Conservation (phyloP, 805 yeast species). For the Candida namnaoensis region DNA sequence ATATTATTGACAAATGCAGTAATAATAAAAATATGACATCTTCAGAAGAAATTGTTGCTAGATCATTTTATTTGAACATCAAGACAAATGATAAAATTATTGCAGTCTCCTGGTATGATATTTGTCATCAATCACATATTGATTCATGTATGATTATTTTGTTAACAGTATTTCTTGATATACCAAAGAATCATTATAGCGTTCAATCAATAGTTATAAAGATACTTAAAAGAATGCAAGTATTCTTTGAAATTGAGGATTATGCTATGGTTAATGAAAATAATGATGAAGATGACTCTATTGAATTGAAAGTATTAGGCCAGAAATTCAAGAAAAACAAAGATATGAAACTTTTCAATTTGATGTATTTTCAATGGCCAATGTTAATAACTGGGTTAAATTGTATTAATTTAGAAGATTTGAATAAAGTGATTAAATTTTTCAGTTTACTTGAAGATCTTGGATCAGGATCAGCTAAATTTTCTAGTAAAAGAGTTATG, state of each 20-base stretch:
- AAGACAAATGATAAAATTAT: too few species aligned
- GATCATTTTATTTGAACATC: constrained; percentile 11
- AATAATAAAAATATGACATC: constrained; percentile 1
- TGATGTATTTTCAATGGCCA: too few species aligned
- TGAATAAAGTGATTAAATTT: constrained; percentile 26
- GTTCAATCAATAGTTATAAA: constrained; percentile 23
- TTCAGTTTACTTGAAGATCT: constrained; percentile 28
- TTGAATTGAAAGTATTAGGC: too few species aligned
- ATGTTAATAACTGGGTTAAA: constrained; percentile 41
- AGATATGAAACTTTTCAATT: too few species aligned
- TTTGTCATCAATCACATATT: constrained; percentile 37
- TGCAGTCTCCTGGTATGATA: constrained; percentile 44
- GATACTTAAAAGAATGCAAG: constrained; percentile 17
- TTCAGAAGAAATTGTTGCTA: not conserved
- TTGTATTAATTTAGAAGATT: constrained; percentile 25
- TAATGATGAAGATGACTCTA: too few species aligned
- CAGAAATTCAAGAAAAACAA: too few species aligned
- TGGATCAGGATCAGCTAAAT: constrained; percentile 44
- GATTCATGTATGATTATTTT: constrained; percentile 26
- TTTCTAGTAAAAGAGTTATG: constrained; percentile 20
- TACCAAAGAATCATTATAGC: constrained; percentile 24
- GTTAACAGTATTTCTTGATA: constrained; percentile 25
- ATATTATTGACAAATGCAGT: too few species aligned
- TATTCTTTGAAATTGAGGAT: too few species aligned
- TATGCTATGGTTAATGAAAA: too few species aligned